Base-by-base conservation (phyloP, 169 alveolate genomes). In the Theileria equi region DNA sequence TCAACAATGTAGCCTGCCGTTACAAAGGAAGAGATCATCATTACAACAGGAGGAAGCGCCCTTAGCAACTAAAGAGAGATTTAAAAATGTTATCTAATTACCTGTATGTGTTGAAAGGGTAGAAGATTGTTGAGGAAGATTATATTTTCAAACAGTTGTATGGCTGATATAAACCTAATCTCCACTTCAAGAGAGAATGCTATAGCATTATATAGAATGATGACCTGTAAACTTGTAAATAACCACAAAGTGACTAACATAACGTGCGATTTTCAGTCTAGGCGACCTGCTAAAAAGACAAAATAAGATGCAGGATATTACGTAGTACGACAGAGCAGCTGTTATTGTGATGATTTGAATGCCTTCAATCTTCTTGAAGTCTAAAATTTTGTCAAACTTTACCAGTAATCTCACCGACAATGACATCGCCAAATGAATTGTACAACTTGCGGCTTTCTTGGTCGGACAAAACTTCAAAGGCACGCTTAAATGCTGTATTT, bases 171-270 rank as follows among this genome's bases (percentile, higher is more conserved):
- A 44, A 72, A 72, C 8, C 83, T 38, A 45, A 47, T 43, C 58
- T 72, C 83, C 44, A 72, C 62, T 26, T 72, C 83, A n/a, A 72
- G 61, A 6, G 71, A 66, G 35, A 72, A 72, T 6, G 77, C 69
- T 3, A 72, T 47, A 1, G 77, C 76, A 45, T 66, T 72, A 32
- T 72, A 72, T 31, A 72, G 17, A 40, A 45, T 16, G 41, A 50
- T 59, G 48, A 60, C 13, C 83, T 72, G 16, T 4, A n/a, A 13
- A 32, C 4, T 55, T 3, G 23, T 29, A 13, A 55, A 55, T 47
- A 3, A n/a, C 2, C n/a, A 26, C 58, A 0, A 11, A 6, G 10
- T n/a, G 8, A 59, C 83, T 72, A 62, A 72, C 83, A 31, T 72
- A 62, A 2, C 76, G 29, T 11, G 78, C 55, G 26, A 72, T 23